phyloP scores from a whole-genome alignment of 495 filamentous ascomycete genomes.

The Aspergillus conjunctus region DNA sequence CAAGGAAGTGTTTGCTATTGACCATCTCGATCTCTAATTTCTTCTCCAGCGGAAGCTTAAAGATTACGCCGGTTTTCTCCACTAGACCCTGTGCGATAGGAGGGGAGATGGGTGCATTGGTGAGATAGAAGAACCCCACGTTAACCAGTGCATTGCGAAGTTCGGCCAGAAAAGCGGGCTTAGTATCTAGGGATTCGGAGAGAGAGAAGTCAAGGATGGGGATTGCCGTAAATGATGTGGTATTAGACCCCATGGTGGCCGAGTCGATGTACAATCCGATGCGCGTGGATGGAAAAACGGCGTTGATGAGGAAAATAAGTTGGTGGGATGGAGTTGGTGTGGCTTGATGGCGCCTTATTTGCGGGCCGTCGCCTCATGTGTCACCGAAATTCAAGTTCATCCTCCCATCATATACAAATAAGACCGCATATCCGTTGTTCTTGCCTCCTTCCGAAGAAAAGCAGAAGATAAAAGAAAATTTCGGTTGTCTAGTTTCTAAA shows the following conservation, averaged over 20 bases:
- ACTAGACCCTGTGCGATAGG: conserved; percentile 69
- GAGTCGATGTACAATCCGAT: not conserved
- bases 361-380: not conserved
- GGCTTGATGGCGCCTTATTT: not conserved
- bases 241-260: conserved; percentile 7
- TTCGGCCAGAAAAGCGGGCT: conserved; percentile 69
- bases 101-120: conserved; percentile 75
- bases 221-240: conserved; percentile 64
- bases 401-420: too few species aligned
- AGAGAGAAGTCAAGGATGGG: conserved; percentile 80
- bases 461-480: too few species aligned
- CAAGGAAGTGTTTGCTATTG: conserved; percentile 66
- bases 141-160: conserved; percentile 82
- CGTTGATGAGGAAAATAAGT: not conserved
- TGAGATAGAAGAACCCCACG: conserved; percentile 91
- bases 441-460: too few species aligned
- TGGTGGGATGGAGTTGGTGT: conserved; percentile 1
- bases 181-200: conserved; percentile 64
- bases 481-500: too few species aligned
- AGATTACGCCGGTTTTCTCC: conserved; percentile 69
- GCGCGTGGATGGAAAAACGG: not conserved
- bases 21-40: conserved; percentile 91
- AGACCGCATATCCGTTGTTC: too few species aligned
- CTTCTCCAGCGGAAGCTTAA: conserved; percentile 79
- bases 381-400: not conserved